Percentiles rank a stretch among this genome's conserved stretches.
phyloP scores from a whole-genome alignment of 192 early-diverging fungal species.

The Pilaira anomala region DNA sequence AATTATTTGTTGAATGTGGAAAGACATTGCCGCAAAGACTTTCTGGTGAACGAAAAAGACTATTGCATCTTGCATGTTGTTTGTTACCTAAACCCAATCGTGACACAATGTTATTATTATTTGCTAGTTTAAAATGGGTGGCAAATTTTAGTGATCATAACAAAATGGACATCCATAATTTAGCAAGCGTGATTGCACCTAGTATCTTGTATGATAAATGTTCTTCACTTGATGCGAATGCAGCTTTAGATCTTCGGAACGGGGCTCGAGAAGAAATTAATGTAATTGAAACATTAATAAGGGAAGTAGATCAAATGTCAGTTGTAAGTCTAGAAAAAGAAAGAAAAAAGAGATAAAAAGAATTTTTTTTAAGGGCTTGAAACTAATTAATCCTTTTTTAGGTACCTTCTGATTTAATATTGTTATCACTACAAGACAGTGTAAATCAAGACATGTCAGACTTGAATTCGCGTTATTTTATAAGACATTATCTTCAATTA shows the following conservation, averaged over 20 bases:
- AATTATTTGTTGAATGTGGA: conserved; percentile 57
- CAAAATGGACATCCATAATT: conserved; percentile 89
- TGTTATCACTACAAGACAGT: conserved; percentile 4
- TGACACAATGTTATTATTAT: conserved; percentile 89
- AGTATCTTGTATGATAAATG: conserved; percentile 84
- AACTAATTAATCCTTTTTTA: background rate
- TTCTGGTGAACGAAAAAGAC: conserved; percentile 36
- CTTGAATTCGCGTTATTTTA: conserved; percentile 7
- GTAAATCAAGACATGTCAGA: background rate
- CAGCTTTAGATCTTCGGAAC: background rate
- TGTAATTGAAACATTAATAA: conserved; percentile 26
- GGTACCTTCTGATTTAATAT: conserved; percentile 4
- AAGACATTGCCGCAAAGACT: background rate
- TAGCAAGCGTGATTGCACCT: conserved; percentile 92
- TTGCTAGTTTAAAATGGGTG: conserved; percentile 81
- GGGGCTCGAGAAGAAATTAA: conserved; percentile 19
- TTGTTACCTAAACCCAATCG: conserved; percentile 90
- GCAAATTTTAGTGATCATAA: conserved; percentile 76
- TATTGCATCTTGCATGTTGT: conserved; percentile 77
- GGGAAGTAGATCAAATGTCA: conserved; percentile 16
- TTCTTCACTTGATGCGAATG: conserved; percentile 45
- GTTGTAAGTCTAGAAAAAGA: conserved; percentile 10
- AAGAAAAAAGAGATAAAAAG: background rate
- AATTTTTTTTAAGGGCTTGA: background rate
- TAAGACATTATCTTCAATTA: conserved; percentile 4